Percentiles rank a stretch among this genome's conserved stretches.
These are phyloP conservation scores for Salisapilia sapeloensis DNA, from an alignment of 352 stramenopile species.

Conservation along the genomic window DNA sequence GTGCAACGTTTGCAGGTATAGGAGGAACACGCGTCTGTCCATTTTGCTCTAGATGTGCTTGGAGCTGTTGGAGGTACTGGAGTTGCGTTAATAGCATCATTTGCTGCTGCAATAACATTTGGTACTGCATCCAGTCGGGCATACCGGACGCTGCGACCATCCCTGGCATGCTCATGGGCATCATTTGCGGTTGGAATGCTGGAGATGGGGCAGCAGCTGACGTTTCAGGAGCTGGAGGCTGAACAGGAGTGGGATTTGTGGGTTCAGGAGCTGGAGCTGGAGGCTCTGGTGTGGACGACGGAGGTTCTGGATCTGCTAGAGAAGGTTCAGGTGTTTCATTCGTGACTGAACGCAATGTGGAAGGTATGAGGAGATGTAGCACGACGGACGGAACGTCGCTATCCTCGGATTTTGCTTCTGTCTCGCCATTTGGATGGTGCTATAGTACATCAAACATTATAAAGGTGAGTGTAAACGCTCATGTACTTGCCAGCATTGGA, in stretches of 20 bases:
- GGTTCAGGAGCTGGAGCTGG: background rate
- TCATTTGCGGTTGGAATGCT: slow-evolving; percentile 1
- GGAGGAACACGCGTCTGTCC: background rate
- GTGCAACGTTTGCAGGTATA: slow-evolving; percentile 1
- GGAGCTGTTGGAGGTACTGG: slow-evolving; percentile 59
- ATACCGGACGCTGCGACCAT: too few species aligned
- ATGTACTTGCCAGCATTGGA: too few species aligned
- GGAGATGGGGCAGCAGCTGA: slow-evolving; percentile 2
- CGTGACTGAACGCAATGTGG: too few species aligned
- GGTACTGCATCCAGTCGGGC: slow-evolving; percentile 16
- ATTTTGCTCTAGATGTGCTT: slow-evolving; percentile 14
- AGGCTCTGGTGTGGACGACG: background rate
- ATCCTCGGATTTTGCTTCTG: too few species aligned
- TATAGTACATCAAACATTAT: too few species aligned
- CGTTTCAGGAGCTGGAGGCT: slow-evolving; percentile 5
- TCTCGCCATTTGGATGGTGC: too few species aligned
- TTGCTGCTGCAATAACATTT: slow-evolving; percentile 65
- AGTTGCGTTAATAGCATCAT: slow-evolving; percentile 61
- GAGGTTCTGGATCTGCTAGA: too few species aligned
- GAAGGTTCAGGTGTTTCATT: too few species aligned
- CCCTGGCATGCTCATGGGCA: slow-evolving; percentile 29
- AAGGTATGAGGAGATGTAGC: slow-evolving; percentile 67
- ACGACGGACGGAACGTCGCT: slow-evolving; percentile 23
- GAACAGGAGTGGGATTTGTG: slow-evolving; percentile 1
- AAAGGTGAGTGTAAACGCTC: too few species aligned